Evolutionary conservation across 2,329 filamentous ascomycete species (phyloP).

Genomic region (Verticillium tricorpus): DNA sequence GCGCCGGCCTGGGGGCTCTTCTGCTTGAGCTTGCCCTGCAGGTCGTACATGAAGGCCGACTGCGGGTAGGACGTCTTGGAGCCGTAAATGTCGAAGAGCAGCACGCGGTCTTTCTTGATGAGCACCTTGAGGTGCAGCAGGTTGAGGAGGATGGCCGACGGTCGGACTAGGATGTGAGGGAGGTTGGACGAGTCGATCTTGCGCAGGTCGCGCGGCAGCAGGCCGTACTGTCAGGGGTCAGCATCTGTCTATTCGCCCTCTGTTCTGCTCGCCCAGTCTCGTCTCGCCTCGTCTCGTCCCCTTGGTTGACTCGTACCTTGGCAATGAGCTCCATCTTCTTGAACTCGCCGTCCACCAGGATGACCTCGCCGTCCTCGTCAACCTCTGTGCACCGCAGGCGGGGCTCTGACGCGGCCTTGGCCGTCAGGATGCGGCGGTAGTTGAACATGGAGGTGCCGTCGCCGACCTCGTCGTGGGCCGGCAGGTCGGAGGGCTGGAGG

Average conservation of each 20-base stretch:
- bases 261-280: too few relatives aligned
- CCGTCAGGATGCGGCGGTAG: constrained; percentile 63
- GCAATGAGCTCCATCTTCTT: constrained; percentile 97
- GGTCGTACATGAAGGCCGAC: constrained; percentile 95
- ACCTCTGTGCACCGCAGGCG: constrained; percentile 92
- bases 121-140: constrained; percentile 93
- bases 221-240: constrained; percentile 62
- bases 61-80: constrained; percentile 93
- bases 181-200: constrained; percentile 97
- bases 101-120: constrained; percentile 89
- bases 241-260: too few relatives aligned
- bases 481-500: constrained; percentile 54
- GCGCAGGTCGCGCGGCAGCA: constrained; percentile 88
- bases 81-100: constrained; percentile 95
- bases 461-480: constrained; percentile 53
- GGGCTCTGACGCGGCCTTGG: constrained; percentile 78
- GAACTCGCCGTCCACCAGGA: constrained; percentile 90
- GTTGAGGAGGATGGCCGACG: constrained; percentile 90
- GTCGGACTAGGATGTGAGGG: constrained; percentile 90
- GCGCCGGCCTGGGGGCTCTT: constrained; percentile 54
- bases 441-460: constrained; percentile 60
- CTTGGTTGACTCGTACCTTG: constrained; percentile 52
- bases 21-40: constrained; percentile 87
- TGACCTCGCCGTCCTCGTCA: constrained; percentile 86
- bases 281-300: too few relatives aligned